Percentiles rank a stretch among this genome's conserved stretches.
These are phyloP conservation scores for Gossypium stocksii DNA, from an alignment of 345 rosid species.

Conservation along the genomic window DNA sequence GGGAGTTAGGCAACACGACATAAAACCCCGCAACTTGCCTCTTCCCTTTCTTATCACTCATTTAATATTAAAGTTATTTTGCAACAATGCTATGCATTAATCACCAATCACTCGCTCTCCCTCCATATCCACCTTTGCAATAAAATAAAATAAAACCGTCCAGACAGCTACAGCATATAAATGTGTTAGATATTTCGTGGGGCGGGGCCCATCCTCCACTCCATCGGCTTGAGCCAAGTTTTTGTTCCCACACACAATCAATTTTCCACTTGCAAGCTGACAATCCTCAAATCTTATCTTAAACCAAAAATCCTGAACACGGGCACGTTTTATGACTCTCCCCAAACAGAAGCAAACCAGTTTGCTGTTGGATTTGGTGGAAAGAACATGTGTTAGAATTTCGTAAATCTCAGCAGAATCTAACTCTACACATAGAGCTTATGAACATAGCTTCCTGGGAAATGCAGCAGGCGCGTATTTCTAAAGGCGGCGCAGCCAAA, in stretches of 20 bases:
- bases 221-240: constrained; percentile 15
- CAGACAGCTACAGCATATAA: constrained; percentile 22
- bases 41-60: constrained; percentile 35
- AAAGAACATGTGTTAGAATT: neutral
- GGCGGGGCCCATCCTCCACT: constrained; percentile 13
- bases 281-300: neutral
- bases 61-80: constrained; percentile 29
- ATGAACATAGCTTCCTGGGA: neutral
- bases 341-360: constrained; percentile 12
- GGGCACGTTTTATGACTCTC: constrained; percentile 14
- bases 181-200: constrained; percentile 21
- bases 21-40: constrained; percentile 31
- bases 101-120: constrained; percentile 19
- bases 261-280: constrained; percentile 5
- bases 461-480: neutral
- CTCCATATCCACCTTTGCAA: constrained; percentile 25
- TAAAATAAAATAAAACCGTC: constrained; percentile 22
- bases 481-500: constrained; percentile 1
- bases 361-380: constrained; percentile 19
- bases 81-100: constrained; percentile 19
- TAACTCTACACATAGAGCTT: neutral
- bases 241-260: constrained; percentile 8
- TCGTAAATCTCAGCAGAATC: neutral
- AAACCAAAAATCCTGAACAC: constrained; percentile 2
- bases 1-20: constrained; percentile 28